Conservation (phyloP, 306 rosid species). For the Cucumis sativus region Cucumber_9930_V3 NC_026655.2:6988501-6989000, state of each 20-base stretch:
- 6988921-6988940: not conserved
- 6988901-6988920: slow-evolving; percentile 15
- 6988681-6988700: not conserved
- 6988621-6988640: slow-evolving; percentile 44
- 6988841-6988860: not conserved
- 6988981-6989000: not conserved
- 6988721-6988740: not conserved
- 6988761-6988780: not conserved
- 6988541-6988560: slow-evolving; percentile 42
- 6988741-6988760: slow-evolving; percentile 7
- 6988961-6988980: not conserved
- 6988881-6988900: slow-evolving; percentile 39
- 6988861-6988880: slow-evolving; percentile 40
- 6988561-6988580: slow-evolving; percentile 67
- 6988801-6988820: not conserved
- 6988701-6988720: not conserved
- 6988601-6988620: slow-evolving; percentile 44
- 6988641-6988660: slow-evolving; percentile 49
- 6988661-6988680: not conserved
- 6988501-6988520: not conserved
- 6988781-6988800: not conserved
- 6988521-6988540: not conserved
- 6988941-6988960: not conserved
- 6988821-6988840: not conserved
- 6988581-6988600: slow-evolving; percentile 67